Percentiles rank a stretch among this genome's conserved stretches.
Evolutionary conservation across 2,329 filamentous ascomycete species (phyloP).

Genomic region (Alternaria gansuensis): DNA sequence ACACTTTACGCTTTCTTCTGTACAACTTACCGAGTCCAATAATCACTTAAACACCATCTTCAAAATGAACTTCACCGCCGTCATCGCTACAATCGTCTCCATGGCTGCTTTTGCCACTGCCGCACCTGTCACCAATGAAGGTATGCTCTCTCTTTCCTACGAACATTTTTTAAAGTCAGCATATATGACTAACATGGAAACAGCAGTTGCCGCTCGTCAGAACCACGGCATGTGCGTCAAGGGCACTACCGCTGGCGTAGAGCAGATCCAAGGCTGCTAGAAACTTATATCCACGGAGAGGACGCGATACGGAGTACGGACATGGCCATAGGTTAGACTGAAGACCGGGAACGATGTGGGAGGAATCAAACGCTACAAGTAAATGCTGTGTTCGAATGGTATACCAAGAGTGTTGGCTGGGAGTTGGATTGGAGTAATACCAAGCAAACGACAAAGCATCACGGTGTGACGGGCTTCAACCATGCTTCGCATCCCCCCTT

Average conservation of each 20-base stretch:
- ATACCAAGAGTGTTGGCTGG: neutral
- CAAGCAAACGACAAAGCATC: neutral
- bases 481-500: neutral
- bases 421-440: neutral
- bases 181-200: conserved; percentile 20
- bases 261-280: conserved; percentile 20
- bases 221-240: conserved; percentile 52
- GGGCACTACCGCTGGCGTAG: neutral
- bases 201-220: conserved; percentile 42
- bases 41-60: conserved; percentile 17
- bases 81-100: conserved; percentile 47
- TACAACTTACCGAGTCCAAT: conserved; percentile 4
- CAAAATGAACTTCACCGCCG: conserved; percentile 51
- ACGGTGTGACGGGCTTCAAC: conserved; percentile 1
- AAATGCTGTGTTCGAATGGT: neutral
- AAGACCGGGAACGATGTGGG: too few species aligned
- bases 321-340: neutral
- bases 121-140: conserved; percentile 41
- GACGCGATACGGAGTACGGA: neutral
- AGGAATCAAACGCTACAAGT: neutral
- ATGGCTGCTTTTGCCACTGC: conserved; percentile 49
- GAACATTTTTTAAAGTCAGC: too few species aligned
- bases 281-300: neutral
- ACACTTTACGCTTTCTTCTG: conserved; percentile 12
- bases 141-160: conserved; percentile 21